Base-by-base conservation (phyloP, 108 stramenopile genomes). In the Fragilaria crotonensis region DNA sequence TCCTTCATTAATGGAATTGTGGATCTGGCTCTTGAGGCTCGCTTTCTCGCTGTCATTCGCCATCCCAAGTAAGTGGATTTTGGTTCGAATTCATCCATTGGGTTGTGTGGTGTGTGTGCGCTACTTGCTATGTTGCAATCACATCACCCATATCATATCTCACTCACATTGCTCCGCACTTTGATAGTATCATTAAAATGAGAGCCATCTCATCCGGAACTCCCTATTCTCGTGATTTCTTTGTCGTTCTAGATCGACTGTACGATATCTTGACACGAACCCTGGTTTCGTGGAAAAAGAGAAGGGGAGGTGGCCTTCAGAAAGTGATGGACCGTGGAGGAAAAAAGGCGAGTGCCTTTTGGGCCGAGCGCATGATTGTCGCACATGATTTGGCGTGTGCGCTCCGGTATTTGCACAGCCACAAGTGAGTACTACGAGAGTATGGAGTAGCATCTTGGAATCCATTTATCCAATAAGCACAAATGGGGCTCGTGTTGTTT, bases 141-240 rank as follows among this genome's bases (percentile, higher is more conserved):
- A n/a, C n/a, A n/a, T n/a, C n/a, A n/a, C n/a, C n/a, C n/a, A n/a
- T n/a, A n/a, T n/a, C n/a, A n/a, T n/a, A n/a, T n/a, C n/a, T 41
- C 14, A 41, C 36, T 41, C 36, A 41, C 14, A 41, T 11, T 11
- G 27, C 4, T 29, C 18, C 29, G 5, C 18, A 14, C 5, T 14
- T 9, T 11, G 18, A 9, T 26, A 70, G 61, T 45, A 93, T 93
- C 54, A 93, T 93, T 52, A 93, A 93, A 66, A 93, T 93, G 90
- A 59, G 90, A 51, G 90, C 77, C 33, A 55, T 80, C 48, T 48
- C 19, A 5, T 25, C 23, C 2, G 65, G 54, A 11, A 26, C 56
- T 30, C 66, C 70, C 2, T 77, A 46, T 52, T 54, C 63, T 30
- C 60, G 65, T 4, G 55, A 65, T n/a, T 93, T 77, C 60, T 93